Percentiles rank a stretch among this genome's conserved stretches.
These are phyloP conservation scores for Cutaneotrichosporon sp. DNA, from an alignment of 1,284 basidiomycete genomes.

Conservation along the genomic window DNA sequence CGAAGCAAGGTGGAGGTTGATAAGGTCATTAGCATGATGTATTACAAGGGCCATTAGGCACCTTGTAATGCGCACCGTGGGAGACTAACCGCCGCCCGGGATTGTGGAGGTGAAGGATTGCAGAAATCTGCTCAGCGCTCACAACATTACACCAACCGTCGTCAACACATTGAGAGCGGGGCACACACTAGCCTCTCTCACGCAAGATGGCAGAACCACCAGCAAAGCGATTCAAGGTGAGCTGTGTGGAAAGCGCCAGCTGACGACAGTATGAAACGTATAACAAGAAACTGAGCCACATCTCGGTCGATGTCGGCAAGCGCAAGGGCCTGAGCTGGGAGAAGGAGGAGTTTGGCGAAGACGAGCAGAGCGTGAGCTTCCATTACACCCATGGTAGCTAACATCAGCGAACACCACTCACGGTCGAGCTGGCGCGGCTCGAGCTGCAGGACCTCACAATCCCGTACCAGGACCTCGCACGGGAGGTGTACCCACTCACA, in stretches of 20 bases:
- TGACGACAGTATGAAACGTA: conserved; percentile 41
- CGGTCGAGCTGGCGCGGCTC: conserved; percentile 43
- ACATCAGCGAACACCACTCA: conserved; percentile 40
- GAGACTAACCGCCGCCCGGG: neutral
- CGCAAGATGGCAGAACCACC: conserved; percentile 40
- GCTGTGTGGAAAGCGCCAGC: conserved; percentile 1
- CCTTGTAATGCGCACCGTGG: too few relatives aligned
- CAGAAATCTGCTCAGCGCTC: too few relatives aligned
- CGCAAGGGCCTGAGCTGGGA: conserved; percentile 42
- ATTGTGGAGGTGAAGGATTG: neutral
- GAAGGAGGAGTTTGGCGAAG: conserved; percentile 40
- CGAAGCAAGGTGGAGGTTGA: neutral
- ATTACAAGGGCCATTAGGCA: too few relatives aligned
- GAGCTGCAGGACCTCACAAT: conserved; percentile 65
- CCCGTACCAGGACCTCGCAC: conserved; percentile 66
- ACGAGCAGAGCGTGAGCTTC: conserved; percentile 35
- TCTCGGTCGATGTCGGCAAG: conserved; percentile 44
- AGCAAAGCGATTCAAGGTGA: conserved; percentile 40
- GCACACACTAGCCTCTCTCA: too few relatives aligned
- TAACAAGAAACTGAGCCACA: conserved; percentile 40
- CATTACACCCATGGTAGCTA: neutral
- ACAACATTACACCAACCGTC: neutral
- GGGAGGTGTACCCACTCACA: conserved; percentile 58
- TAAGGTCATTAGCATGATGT: too few relatives aligned
- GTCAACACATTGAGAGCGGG: neutral